Conservation (phyloP, 495 filamentous ascomycete genomes). For the Lentithecium fluviatile region DNA sequence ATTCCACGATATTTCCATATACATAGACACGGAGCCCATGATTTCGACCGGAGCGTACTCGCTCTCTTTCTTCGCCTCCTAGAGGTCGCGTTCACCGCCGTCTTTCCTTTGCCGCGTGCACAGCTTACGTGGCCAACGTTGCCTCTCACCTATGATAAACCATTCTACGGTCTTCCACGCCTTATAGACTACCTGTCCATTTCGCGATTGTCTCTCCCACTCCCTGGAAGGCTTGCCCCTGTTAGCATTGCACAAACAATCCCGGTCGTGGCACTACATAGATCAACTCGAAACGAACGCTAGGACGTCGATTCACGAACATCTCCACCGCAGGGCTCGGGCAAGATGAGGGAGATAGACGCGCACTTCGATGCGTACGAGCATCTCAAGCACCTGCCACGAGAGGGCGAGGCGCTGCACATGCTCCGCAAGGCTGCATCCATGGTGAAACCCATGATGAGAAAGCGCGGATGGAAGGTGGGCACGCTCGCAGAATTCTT, state of each 20-base stretch:
- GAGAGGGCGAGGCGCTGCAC: conserved; percentile 77
- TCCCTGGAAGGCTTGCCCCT: too few species aligned
- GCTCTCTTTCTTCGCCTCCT: too few species aligned
- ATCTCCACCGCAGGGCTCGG: background rate
- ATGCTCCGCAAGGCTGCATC: conserved; percentile 80
- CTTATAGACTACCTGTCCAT: conserved; percentile 11
- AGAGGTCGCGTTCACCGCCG: too few species aligned
- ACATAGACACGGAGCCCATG: too few species aligned
- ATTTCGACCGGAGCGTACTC: too few species aligned
- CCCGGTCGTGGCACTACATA: too few species aligned
- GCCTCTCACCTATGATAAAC: conserved; percentile 30
- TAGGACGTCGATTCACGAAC: too few species aligned
- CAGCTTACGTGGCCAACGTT: conserved; percentile 34
- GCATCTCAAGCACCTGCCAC: conserved; percentile 70
- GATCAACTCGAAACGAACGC: too few species aligned
- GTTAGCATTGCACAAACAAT: too few species aligned
- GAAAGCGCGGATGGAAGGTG: conserved; percentile 78
- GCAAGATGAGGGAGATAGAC: conserved; percentile 51
- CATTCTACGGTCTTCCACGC: conserved; percentile 24
- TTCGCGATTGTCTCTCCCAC: background rate
- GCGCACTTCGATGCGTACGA: conserved; percentile 72
- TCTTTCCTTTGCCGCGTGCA: conserved; percentile 1
- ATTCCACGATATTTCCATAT: too few species aligned
- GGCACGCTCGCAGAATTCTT: conserved; percentile 81
- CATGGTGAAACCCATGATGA: conserved; percentile 93